phyloP scores from a whole-genome alignment of 108 stramenopile genomes.

The Conticribra weissflogii region DNA sequence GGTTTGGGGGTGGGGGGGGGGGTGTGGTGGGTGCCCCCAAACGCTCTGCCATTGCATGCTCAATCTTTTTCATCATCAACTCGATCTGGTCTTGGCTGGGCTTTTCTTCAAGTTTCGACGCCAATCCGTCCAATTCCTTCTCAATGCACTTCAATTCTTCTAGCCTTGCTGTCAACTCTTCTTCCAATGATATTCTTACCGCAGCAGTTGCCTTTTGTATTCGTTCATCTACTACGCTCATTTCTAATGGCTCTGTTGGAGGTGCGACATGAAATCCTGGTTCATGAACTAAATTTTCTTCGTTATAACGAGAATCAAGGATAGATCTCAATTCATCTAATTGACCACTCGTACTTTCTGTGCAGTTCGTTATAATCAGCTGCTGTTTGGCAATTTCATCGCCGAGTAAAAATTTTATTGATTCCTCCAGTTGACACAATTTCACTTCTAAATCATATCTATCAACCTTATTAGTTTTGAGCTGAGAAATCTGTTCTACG shows the following conservation, averaged over 20 bases:
- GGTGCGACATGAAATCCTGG: not conserved
- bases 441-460: constrained; percentile 15
- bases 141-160: constrained; percentile 28
- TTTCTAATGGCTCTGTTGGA: not conserved
- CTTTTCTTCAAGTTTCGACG: constrained; percentile 32
- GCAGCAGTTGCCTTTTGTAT: constrained; percentile 36
- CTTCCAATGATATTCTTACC: constrained; percentile 29
- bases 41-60: constrained; percentile 15
- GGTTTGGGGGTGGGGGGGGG: too few relatives aligned
- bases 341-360: constrained; percentile 25
- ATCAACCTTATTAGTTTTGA: too few relatives aligned
- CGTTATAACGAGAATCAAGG: constrained; percentile 12
- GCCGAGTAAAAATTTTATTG: constrained; percentile 5
- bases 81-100: constrained; percentile 39
- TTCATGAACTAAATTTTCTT: not conserved
- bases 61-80: constrained; percentile 22
- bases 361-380: constrained; percentile 5
- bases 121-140: constrained; percentile 25
- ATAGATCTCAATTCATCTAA: constrained; percentile 18
- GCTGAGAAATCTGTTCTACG: too few relatives aligned
- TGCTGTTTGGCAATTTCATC: constrained; percentile 23
- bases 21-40: constrained; percentile 22
- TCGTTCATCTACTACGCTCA: constrained; percentile 13
- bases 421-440: constrained; percentile 12
- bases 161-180: constrained; percentile 11